A percentile compares a stretch with the other conserved stretches of the same genome.
These are phyloP conservation scores for Agroathelia rolfsii DNA, from an alignment of 1,284 basidiomycete species.

Conservation along the genomic window DNA sequence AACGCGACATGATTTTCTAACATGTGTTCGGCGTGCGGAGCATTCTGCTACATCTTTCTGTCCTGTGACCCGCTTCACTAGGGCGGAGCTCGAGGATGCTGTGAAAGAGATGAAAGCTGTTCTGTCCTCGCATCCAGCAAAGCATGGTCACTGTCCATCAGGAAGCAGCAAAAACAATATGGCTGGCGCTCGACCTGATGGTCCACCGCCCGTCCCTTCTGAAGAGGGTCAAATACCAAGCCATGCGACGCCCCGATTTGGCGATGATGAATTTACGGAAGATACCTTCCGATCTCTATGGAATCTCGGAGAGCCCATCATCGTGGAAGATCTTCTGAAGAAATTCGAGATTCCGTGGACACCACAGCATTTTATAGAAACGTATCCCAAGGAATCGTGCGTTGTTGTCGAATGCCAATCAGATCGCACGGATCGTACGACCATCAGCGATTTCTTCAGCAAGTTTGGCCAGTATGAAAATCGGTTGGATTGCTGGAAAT, in stretches of 20 bases:
- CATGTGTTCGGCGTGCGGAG: slow-evolving; percentile 58
- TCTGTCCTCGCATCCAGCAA: too few species aligned
- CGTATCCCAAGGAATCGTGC: slow-evolving; percentile 60
- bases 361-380: slow-evolving; percentile 69
- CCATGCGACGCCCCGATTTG: slow-evolving; percentile 35
- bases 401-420: slow-evolving; percentile 75
- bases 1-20: slow-evolving; percentile 53
- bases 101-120: slow-evolving; percentile 63
- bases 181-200: slow-evolving; percentile 1
- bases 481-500: slow-evolving; percentile 59
- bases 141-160: slow-evolving; percentile 10
- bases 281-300: slow-evolving; percentile 61
- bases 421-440: slow-evolving; percentile 50
- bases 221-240: slow-evolving; percentile 27
- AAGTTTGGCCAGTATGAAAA: slow-evolving; percentile 64
- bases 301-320: slow-evolving; percentile 63
- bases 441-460: slow-evolving; percentile 73
- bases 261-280: slow-evolving; percentile 44
- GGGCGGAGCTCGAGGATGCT: slow-evolving; percentile 52
- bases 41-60: slow-evolving; percentile 62
- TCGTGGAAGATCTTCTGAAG: slow-evolving; percentile 55
- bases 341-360: slow-evolving; percentile 69
- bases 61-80: slow-evolving; percentile 71
- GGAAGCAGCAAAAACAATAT: not conserved
- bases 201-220: slow-evolving; percentile 11